phyloP scores from a whole-genome alignment of 2,329 filamentous ascomycete genomes.

The Cladosporium sp. region DNA sequence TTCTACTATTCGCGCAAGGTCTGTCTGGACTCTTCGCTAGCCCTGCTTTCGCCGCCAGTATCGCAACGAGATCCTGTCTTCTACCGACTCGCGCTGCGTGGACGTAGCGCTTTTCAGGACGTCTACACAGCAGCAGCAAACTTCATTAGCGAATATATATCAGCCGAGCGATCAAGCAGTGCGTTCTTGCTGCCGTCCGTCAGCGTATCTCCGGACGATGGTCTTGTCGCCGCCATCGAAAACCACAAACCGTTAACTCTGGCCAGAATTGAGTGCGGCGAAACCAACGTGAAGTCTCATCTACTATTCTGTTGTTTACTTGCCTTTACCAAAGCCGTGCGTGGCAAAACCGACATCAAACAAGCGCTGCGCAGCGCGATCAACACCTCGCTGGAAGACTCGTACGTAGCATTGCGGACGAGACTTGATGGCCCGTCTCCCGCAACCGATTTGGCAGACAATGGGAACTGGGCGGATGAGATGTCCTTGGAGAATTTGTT shows the following conservation, averaged over 20 bases:
- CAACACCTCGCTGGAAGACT: conserved; percentile 4
- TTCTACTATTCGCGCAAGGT: conserved; percentile 16
- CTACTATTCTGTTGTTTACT: conserved; percentile 4
- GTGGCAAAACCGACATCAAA: background rate
- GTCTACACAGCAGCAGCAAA: conserved; percentile 5
- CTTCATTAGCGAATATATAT: conserved; percentile 14
- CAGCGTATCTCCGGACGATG: background rate
- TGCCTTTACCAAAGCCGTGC: conserved; percentile 2
- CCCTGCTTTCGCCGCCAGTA: conserved; percentile 1
- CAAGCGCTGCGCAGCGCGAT: background rate
- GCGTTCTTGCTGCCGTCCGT: background rate
- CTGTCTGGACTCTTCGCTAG: conserved; percentile 11
- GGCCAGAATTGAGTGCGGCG: background rate
- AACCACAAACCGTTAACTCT: conserved; percentile 5
- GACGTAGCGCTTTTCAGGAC: conserved; percentile 15
- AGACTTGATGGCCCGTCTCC: conserved; percentile 13
- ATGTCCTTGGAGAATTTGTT: conserved; percentile 11
- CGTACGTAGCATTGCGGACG: background rate
- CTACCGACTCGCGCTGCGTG: conserved; percentile 13
- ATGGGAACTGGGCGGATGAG: conserved; percentile 6
- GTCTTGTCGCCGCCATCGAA: conserved; percentile 8
- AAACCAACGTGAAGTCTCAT: conserved; percentile 11
- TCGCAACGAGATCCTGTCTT: conserved; percentile 9
- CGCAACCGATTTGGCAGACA: background rate
- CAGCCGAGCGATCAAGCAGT: conserved; percentile 1